Base-by-base conservation (phyloP, 129 eudicot genomes). In the Helichrysum umbraculigerum region DNA sequence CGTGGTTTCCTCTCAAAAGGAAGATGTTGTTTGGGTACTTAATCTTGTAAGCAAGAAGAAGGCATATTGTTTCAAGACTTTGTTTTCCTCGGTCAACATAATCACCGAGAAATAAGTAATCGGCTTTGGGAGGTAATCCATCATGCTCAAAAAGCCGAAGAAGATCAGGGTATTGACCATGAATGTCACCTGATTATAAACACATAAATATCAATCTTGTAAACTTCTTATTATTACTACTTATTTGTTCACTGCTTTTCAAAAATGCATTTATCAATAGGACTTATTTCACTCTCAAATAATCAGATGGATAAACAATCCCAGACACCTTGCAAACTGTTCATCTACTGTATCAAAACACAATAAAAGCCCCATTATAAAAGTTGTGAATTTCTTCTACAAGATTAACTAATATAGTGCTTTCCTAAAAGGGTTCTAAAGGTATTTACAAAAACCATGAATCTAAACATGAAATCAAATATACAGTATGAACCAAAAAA, bases 121-220 rank as follows among this genome's bases (percentile, higher is more conserved):
- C 75, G 22, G 88, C 77, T 67, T 81, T 62, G 0, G 91, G 91
- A 71, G 91, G 91, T 12, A 84, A 78, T 70, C 84, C 88, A 25
- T 86, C 91, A 1, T 78, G 83, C 63, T 87, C 91, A 62, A 87
- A 87, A 51, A 87, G 82, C 15, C 91, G 82, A 54, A 87, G 84
- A 66, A 87, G 86, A 81, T 87, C 91, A 65, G 91, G 72, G 86
- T 81, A 87, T 76, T 87, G 91, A 72, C 91, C 91, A 69, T 87
- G 91, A 21, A 87, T 81, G 47, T 87, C 91, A 78, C 91, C 91
- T 87, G 78, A 72, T 47, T 51, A 70, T 12, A 44, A 72, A 29
- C 14, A 68, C 60, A 54, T 7, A 54, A 20, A 57, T 57, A n/a
- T 57, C 29, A 57, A 51, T 57, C 75, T 8, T 58, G 41, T 22